Conservation (phyloP, 169 alveolate species). For the Eimeria acervulina region DNA sequence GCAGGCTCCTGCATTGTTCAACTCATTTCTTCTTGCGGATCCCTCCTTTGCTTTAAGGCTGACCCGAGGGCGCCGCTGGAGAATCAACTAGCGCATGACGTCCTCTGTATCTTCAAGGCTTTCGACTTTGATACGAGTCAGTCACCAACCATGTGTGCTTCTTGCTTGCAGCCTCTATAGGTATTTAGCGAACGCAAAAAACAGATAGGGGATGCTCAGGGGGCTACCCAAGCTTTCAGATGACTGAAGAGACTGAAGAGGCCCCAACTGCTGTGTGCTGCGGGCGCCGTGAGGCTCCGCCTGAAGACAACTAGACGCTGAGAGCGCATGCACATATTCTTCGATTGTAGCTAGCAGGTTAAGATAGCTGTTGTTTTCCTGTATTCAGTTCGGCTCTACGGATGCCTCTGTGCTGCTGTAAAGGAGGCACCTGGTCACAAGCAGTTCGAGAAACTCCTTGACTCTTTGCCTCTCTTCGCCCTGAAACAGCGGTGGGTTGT, state of each 20-base stretch:
- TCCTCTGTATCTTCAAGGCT: conserved; percentile 55
- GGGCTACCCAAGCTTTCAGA: background rate
- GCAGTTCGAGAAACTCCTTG: background rate
- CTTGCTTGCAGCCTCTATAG: background rate
- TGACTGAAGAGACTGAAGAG: background rate
- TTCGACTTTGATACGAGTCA: conserved; percentile 64
- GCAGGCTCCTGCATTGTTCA: background rate
- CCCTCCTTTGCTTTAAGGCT: conserved; percentile 37
- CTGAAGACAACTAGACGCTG: background rate
- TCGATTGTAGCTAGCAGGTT: background rate
- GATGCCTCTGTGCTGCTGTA: conserved; percentile 40
- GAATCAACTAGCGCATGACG: conserved; percentile 51
- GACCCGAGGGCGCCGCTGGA: conserved; percentile 38
- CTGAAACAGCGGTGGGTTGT: conserved; percentile 14
- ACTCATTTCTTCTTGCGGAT: conserved; percentile 39
- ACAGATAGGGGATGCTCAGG: background rate
- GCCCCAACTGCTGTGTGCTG: background rate
- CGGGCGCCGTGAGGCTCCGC: background rate
- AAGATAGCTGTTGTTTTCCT: conserved; percentile 26
- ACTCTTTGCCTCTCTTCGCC: conserved; percentile 57
- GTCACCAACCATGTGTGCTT: background rate
- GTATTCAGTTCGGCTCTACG: conserved; percentile 46
- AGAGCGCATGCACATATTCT: background rate
- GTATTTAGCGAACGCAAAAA: background rate
- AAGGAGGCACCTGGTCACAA: conserved; percentile 6